Evolutionary conservation across 441 rosid species (phyloP).

Genomic region (Melastoma candidum): DNA sequence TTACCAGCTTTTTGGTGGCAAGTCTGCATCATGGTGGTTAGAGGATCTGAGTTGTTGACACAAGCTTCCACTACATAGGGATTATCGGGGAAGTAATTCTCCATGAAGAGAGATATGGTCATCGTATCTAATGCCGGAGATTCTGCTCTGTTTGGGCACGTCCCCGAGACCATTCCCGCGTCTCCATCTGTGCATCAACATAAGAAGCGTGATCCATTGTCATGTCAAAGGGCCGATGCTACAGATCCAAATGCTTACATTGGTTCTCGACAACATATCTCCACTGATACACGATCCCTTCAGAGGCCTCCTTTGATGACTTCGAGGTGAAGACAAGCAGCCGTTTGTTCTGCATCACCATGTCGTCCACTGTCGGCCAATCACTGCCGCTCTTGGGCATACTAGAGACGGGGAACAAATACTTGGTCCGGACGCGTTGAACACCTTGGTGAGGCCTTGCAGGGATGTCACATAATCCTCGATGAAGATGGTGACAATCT

Average conservation of each 20-base stretch:
- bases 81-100: constrained; percentile 55
- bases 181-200: constrained; percentile 56
- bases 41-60: constrained; percentile 64
- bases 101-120: constrained; percentile 48
- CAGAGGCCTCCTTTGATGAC: constrained; percentile 63
- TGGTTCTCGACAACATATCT: constrained; percentile 75
- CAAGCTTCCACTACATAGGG: constrained; percentile 57
- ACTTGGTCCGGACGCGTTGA: constrained; percentile 70
- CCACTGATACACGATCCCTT: constrained; percentile 90
- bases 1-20: constrained; percentile 65
- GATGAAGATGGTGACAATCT: constrained; percentile 79
- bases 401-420: constrained; percentile 55
- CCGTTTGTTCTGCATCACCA: constrained; percentile 72
- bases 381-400: constrained; percentile 80
- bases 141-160: constrained; percentile 61
- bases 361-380: constrained; percentile 91
- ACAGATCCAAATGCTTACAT: constrained; percentile 31
- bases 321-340: constrained; percentile 82
- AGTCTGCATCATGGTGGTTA: constrained; percentile 51
- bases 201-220: constrained; percentile 1
- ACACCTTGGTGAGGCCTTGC: constrained; percentile 71
- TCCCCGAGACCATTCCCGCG: constrained; percentile 58
- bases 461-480: constrained; percentile 85
- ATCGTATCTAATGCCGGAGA: constrained; percentile 55
- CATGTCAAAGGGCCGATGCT: neutral